These are phyloP conservation scores for Pichia thaimueangensis DNA, from an alignment of 805 yeast genomes.

Conservation along the genomic window DNA sequence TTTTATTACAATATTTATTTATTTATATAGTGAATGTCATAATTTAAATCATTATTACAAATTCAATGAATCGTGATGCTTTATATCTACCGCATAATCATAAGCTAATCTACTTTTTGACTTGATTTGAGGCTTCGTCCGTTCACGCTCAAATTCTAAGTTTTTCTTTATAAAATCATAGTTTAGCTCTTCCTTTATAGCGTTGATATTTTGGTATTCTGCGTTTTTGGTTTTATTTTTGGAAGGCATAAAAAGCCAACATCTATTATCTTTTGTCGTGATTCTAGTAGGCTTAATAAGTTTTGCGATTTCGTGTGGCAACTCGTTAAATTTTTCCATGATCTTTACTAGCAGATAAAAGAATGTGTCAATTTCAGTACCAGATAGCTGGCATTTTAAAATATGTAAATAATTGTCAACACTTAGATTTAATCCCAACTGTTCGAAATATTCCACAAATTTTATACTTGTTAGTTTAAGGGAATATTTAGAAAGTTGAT, in stretches of 20 bases:
- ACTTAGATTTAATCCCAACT: constrained; percentile 9
- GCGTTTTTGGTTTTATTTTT: no score
- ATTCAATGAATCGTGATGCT: constrained; percentile 20
- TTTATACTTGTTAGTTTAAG: constrained; percentile 18
- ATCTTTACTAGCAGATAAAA: constrained; percentile 14
- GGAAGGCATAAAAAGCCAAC: constrained; percentile 13
- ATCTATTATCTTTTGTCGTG: constrained; percentile 13
- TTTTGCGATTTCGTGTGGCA: constrained; percentile 8
- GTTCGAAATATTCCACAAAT: constrained; percentile 11
- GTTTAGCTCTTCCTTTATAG: constrained; percentile 11
- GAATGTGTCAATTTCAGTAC: constrained; percentile 23
- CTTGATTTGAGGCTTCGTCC: constrained; percentile 8
- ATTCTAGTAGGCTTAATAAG: no score
- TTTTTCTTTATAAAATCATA: constrained; percentile 13
- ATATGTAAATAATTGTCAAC: constrained; percentile 15
- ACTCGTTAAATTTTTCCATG: constrained; percentile 8
- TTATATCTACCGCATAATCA: constrained; percentile 11
- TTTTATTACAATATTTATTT: no score
- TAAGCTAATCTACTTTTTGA: constrained; percentile 17
- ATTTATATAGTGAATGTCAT: no score
- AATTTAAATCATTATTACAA: no score
- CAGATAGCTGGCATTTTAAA: constrained; percentile 19
- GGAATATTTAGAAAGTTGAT: constrained; percentile 15
- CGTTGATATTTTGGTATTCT: background rate
- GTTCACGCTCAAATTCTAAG: constrained; percentile 12